These are phyloP conservation scores for Arachnopeziza araneosa DNA, from an alignment of 2,329 filamentous ascomycete species.

Conservation along the genomic window DNA sequence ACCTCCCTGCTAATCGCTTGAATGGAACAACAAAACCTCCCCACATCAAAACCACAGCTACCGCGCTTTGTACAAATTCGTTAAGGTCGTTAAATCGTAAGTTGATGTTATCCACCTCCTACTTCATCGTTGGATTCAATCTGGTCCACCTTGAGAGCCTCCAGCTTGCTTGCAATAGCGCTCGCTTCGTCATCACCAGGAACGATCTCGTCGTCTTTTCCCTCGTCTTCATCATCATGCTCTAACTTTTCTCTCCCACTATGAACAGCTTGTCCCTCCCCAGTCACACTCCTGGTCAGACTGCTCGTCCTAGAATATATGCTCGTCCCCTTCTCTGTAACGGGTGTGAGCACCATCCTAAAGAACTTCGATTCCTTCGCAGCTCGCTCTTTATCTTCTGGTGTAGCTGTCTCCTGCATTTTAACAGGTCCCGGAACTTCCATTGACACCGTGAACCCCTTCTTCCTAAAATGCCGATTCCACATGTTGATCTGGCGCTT, in stretches of 20 bases:
- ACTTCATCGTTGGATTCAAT: neutral
- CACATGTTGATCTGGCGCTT: slow-evolving; percentile 16
- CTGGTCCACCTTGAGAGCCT: neutral
- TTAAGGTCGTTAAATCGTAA: neutral
- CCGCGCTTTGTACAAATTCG: neutral
- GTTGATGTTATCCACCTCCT: neutral
- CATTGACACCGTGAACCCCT: slow-evolving; percentile 18
- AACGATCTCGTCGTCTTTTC: neutral
- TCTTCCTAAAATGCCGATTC: slow-evolving; percentile 20
- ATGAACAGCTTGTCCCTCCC: slow-evolving; percentile 6
- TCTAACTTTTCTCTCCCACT: slow-evolving; percentile 1
- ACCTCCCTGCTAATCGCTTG: neutral
- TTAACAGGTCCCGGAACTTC: slow-evolving; percentile 19
- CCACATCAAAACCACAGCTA: neutral
- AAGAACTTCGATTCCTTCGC: slow-evolving; percentile 19
- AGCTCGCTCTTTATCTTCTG: slow-evolving; percentile 13
- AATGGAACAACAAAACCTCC: too few species aligned
- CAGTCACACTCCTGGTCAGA: slow-evolving; percentile 19
- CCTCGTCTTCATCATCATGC: neutral
- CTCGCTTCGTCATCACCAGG: neutral
- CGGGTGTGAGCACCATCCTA: slow-evolving; percentile 21
- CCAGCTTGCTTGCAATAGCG: neutral
- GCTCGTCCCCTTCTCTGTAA: slow-evolving; percentile 19
- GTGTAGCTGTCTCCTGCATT: slow-evolving; percentile 13
- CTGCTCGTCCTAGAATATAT: slow-evolving; percentile 19